phyloP scores from a whole-genome alignment of 108 stramenopile genomes.

The Schizochytrium sp. region DNA sequence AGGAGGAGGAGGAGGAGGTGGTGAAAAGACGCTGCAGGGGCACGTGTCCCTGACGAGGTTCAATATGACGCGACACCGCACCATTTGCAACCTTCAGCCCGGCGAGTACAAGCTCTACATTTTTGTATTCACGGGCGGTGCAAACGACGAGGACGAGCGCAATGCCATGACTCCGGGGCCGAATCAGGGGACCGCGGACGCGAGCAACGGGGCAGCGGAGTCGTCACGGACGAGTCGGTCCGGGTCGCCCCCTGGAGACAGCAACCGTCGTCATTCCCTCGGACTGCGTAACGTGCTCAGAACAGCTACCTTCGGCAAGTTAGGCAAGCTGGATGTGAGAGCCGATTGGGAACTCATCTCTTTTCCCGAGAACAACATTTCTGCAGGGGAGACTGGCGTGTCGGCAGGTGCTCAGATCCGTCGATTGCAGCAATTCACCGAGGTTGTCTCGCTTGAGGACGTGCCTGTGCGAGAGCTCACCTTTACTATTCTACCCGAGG shows the following conservation, averaged over 20 bases:
- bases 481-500: not conserved
- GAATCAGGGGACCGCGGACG: not conserved
- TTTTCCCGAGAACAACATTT: not conserved
- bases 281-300: not conserved
- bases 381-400: not conserved
- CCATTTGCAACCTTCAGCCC: not conserved
- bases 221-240: not conserved
- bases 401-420: not conserved
- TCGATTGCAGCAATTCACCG: not conserved
- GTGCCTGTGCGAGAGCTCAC: not conserved
- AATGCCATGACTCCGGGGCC: not conserved
- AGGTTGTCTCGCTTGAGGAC: not conserved
- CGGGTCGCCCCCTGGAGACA: not conserved
- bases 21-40: not conserved
- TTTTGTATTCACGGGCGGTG: not conserved
- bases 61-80: not conserved
- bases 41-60: not conserved
- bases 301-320: not conserved
- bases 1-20: no score
- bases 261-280: not conserved
- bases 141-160: not conserved
- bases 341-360: not conserved
- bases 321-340: not conserved
- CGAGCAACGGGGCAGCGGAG: not conserved
- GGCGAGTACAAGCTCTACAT: not conserved